Percentiles rank a stretch among this genome's conserved stretches.
Evolutionary conservation across 257 asterid species (phyloP).

Genomic region (Verbena officinalis): DNA sequence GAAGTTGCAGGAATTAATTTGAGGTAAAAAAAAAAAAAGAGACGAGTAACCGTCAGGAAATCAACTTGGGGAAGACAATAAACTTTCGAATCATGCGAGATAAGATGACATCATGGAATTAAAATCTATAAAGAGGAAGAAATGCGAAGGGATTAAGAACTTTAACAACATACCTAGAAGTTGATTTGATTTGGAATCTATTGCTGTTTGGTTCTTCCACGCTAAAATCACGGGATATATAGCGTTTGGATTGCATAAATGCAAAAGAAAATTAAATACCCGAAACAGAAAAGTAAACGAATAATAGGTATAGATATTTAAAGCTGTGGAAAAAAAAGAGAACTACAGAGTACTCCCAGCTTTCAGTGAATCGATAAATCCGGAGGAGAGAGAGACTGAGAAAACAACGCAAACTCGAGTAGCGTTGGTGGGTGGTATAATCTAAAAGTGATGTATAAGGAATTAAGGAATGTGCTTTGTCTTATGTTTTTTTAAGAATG

Average conservation of each 20-base stretch:
- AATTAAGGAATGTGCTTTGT: constrained; percentile 21
- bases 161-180: not conserved
- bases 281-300: not conserved
- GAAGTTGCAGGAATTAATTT: constrained; percentile 4
- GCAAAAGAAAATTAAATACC: not conserved
- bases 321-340: not conserved
- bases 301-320: not conserved
- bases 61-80: not conserved
- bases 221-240: constrained; percentile 23
- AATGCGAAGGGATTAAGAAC: not conserved
- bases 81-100: constrained; percentile 1
- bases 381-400: constrained; percentile 1
- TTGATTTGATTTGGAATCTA: constrained; percentile 12
- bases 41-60: constrained; percentile 25
- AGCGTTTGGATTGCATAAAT: constrained; percentile 9
- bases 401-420: not conserved
- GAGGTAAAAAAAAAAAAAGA: constrained; percentile 9
- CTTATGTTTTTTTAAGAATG: constrained; percentile 34
- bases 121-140: not conserved
- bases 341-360: constrained; percentile 1
- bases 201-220: not conserved
- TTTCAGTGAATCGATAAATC: not conserved
- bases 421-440: constrained; percentile 13
- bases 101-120: not conserved
- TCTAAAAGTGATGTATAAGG: constrained; percentile 14